Base-by-base conservation (phyloP, 805 yeast species). In the Saccharomycopsis fibuligera region DNA sequence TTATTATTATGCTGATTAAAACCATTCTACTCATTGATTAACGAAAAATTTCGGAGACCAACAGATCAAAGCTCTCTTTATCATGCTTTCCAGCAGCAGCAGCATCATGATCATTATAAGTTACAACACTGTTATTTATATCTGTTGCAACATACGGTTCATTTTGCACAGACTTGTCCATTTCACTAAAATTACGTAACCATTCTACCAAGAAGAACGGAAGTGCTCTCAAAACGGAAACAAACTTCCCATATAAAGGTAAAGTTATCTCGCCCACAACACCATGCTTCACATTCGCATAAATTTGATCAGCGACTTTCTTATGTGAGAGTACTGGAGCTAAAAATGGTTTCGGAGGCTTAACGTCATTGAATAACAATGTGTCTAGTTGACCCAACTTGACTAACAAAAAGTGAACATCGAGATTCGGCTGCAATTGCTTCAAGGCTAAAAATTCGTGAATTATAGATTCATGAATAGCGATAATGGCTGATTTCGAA, bases 351-450 rank as follows among this genome's bases (percentile, higher is more conserved):
- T 60, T 60, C 2, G 67, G 59, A 1, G 71, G 67, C 5, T 53
- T 55, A 2, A 72, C 68, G 41, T 70, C 74, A 5, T 54, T 53
- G 51, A 73, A 73, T 71, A 73, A 65, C 2, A 53, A 58, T 1
- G 72, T 66, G 42, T 62, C 62, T 31, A 73, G 55, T 52, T 73
- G 78, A 2, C 78, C 78, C 0, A 75, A 70, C 3, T 66, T 55
- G 3, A 72, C 73, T 27, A 72, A 57, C 3, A 72, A 58, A 33
- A 63, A 53, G 2, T 50, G 51, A 2, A 14, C n/a, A n/a, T n/a
- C n/a, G n/a, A n/a, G n/a, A n/a, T n/a, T n/a, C n/a, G n/a, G n/a
- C n/a, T n/a, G n/a, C n/a, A n/a, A n/a, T 43, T 45, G n/a, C 10
- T 29, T 5, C 16, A 33, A 12, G 27, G 39, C 36, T 6, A 68